A percentile compares a stretch with the other conserved stretches of the same genome.
phyloP scores from a whole-genome alignment of 495 filamentous ascomycete species.

The Oleoguttula mirabilis region DNA sequence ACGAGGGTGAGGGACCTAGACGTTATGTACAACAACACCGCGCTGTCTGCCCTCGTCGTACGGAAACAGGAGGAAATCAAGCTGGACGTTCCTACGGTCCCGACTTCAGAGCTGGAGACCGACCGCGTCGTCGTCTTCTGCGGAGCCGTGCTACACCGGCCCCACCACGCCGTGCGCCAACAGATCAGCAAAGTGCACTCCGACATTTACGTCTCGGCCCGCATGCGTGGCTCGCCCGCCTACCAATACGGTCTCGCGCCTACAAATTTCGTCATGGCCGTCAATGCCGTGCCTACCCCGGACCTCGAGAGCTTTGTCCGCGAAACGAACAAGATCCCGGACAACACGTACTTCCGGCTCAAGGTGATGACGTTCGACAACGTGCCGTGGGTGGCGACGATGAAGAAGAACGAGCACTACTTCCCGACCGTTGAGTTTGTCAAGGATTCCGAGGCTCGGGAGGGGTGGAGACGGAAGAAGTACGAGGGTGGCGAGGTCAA shows the following conservation, averaged over 20 bases:
- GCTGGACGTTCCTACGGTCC: conserved; percentile 72
- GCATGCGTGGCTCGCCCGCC: conserved; percentile 62
- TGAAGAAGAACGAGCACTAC: conserved; percentile 99
- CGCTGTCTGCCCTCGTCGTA: conserved; percentile 76
- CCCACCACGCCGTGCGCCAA: conserved; percentile 91
- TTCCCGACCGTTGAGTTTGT: conserved; percentile 35
- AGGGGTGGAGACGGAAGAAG: conserved; percentile 21
- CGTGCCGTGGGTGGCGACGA: conserved; percentile 92
- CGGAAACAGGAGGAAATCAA: conserved; percentile 68
- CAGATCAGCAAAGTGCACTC: conserved; percentile 94
- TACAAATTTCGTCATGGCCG: conserved; percentile 93
- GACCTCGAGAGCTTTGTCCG: conserved; percentile 68
- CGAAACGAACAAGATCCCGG: conserved; percentile 72
- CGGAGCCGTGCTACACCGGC: conserved; percentile 82
- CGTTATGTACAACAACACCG: conserved; percentile 84
- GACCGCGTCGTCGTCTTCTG: conserved; percentile 87
- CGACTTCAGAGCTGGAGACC: conserved; percentile 84
- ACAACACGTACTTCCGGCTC: conserved; percentile 95
- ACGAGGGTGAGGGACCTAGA: conserved; percentile 88
- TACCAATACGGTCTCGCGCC: conserved; percentile 88
- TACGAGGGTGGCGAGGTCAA: conserved; percentile 18
- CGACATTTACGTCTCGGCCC: conserved; percentile 88
- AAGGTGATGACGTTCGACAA: conserved; percentile 94
- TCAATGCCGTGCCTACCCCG: conserved; percentile 75
- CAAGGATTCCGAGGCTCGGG: conserved; percentile 27